Evolutionary conservation across 371 early-diverging fungal genomes (phyloP).

Genomic region (Blakeslea trispora): DNA sequence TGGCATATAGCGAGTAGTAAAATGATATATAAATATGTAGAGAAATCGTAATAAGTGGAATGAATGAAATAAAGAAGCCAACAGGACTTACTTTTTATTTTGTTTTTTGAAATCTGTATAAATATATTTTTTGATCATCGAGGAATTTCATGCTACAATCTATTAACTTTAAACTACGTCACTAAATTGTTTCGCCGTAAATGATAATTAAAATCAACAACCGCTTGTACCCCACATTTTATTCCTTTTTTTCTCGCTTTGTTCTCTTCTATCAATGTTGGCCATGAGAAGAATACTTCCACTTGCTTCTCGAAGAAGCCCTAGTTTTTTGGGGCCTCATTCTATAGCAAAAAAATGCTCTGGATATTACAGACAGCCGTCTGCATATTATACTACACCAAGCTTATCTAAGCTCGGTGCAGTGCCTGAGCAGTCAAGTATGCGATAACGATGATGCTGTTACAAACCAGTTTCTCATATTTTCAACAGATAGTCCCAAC

Average conservation of each 20-base stretch:
- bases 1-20: constrained; percentile 8
- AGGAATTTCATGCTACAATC: too few relatives aligned
- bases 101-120: too few relatives aligned
- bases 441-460: background rate
- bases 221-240: constrained; percentile 4
- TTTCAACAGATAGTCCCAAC: constrained; percentile 15
- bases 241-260: background rate
- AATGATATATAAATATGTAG: background rate
- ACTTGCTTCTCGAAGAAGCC: background rate
- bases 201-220: background rate
- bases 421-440: constrained; percentile 26
- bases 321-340: background rate
- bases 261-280: constrained; percentile 3
- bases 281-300: constrained; percentile 12
- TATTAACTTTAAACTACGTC: background rate
- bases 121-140: too few relatives aligned
- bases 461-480: background rate
- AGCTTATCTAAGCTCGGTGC: constrained; percentile 14
- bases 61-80: too few relatives aligned
- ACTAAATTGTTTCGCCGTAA: background rate
- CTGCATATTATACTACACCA: constrained; percentile 10
- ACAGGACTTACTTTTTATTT: too few relatives aligned
- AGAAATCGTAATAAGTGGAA: too few relatives aligned
- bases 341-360: background rate
- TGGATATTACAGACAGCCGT: background rate